Conservation (phyloP, 169 alveolate genomes). For the Plasmodium berghei region DNA sequence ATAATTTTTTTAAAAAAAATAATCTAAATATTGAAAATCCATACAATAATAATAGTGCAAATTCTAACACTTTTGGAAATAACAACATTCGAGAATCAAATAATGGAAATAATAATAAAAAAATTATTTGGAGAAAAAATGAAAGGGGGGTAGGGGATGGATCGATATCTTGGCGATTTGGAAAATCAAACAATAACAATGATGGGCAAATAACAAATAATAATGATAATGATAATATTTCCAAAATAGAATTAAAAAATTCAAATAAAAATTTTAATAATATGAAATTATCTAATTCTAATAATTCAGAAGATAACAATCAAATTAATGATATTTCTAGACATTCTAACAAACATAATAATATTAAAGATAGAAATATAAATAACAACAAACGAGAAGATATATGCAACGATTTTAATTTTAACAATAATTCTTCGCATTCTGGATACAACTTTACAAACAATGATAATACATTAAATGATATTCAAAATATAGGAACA, state of each 20-base stretch:
- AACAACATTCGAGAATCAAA: background rate
- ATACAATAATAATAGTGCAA: background rate
- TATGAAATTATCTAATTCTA: background rate
- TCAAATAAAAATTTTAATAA: conserved; percentile 20
- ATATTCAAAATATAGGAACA: too few species aligned
- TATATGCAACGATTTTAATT: background rate
- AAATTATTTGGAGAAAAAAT: conserved; percentile 12
- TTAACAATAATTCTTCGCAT: too few species aligned
- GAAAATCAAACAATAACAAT: background rate
- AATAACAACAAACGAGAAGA: conserved; percentile 13
- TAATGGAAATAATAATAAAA: conserved; percentile 8
- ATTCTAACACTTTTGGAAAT: background rate
- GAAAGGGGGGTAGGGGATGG: background rate
- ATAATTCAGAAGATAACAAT: background rate
- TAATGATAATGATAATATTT: background rate
- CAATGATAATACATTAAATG: background rate
- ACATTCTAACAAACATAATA: background rate
- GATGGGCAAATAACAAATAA: too few species aligned
- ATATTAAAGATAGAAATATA: conserved; percentile 15
- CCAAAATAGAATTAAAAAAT: background rate
- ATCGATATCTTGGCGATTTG: background rate
- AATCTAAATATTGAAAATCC: background rate
- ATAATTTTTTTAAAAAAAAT: background rate
- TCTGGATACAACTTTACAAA: background rate
- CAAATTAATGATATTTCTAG: background rate